These are phyloP conservation scores for Penicillium psychrofluorescens DNA, from an alignment of 495 filamentous ascomycete species.

Conservation along the genomic window DNA sequence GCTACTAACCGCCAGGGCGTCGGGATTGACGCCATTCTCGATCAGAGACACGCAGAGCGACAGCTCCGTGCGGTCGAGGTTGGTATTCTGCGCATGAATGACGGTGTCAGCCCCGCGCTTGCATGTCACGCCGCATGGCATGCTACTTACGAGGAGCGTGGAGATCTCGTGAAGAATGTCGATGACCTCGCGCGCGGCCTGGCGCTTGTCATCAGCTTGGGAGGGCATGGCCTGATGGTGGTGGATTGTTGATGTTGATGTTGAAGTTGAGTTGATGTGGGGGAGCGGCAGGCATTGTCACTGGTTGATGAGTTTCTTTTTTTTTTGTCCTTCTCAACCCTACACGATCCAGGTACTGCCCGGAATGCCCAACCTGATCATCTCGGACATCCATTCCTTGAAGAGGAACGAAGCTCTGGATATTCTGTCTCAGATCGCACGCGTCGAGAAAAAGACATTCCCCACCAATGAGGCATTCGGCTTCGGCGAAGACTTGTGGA, in stretches of 20 bases:
- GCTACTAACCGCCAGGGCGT: constrained; percentile 72
- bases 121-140: too few species aligned
- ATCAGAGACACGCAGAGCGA: constrained; percentile 94
- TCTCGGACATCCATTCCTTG: constrained; percentile 40
- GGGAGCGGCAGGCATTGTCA: too few species aligned
- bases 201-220: constrained; percentile 61
- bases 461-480: constrained; percentile 49
- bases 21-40: constrained; percentile 95
- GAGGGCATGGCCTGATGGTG: constrained; percentile 20
- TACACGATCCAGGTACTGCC: not conserved
- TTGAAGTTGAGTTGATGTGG: too few species aligned
- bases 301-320: too few species aligned
- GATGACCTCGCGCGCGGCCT: constrained; percentile 90
- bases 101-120: not conserved
- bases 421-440: constrained; percentile 35
- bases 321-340: too few species aligned
- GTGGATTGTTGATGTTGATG: too few species aligned
- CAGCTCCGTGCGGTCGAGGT: constrained; percentile 81
- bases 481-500: constrained; percentile 45
- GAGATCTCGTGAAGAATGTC: constrained; percentile 95
- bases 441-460: constrained; percentile 52
- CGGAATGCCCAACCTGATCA: constrained; percentile 26
- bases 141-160: constrained; percentile 61
- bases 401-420: constrained; percentile 27
- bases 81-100: constrained; percentile 61